phyloP scores from a whole-genome alignment of 2,329 filamentous ascomycete species.

The Ceratocystis alfenasii region DNA sequence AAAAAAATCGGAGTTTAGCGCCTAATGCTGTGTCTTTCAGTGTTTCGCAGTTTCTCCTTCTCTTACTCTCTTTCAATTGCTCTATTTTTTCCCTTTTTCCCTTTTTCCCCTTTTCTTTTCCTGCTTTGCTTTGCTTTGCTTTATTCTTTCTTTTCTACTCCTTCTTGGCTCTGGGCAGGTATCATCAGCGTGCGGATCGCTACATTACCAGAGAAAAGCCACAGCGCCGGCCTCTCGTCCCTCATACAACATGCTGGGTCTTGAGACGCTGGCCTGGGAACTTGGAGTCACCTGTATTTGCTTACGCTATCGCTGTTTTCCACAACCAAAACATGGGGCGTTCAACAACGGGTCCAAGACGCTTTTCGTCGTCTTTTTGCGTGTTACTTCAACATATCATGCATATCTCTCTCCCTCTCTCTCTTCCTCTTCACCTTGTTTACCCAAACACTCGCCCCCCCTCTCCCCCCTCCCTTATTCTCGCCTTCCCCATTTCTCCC shows the following conservation, averaged over 20 bases:
- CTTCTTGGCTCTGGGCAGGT: constrained; percentile 22
- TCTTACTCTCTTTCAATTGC: neutral
- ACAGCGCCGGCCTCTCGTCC: constrained; percentile 25
- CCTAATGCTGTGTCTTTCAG: neutral
- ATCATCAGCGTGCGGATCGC: constrained; percentile 21
- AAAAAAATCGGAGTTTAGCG: neutral
- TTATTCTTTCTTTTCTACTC: constrained; percentile 18
- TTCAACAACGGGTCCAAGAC: constrained; percentile 66
- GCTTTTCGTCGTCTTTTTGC: constrained; percentile 42
- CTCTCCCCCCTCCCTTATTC: neutral
- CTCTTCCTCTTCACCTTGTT: constrained; percentile 24
- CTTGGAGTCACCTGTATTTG: constrained; percentile 55
- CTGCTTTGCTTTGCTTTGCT: neutral
- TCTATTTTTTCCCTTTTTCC: neutral
- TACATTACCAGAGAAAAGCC: constrained; percentile 24
- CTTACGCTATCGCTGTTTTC: constrained; percentile 62
- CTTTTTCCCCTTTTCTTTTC: neutral
- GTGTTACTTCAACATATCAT: constrained; percentile 22
- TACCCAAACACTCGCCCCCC: constrained; percentile 21
- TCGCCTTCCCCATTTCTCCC: neutral
- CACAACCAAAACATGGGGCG: constrained; percentile 72
- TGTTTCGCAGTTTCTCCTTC: constrained; percentile 1
- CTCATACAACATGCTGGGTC: constrained; percentile 58
- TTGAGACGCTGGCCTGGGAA: constrained; percentile 34
- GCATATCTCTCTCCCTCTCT: constrained; percentile 29